phyloP scores from a whole-genome alignment of 495 filamentous ascomycete genomes.

The Oidiodendron maius region DNA sequence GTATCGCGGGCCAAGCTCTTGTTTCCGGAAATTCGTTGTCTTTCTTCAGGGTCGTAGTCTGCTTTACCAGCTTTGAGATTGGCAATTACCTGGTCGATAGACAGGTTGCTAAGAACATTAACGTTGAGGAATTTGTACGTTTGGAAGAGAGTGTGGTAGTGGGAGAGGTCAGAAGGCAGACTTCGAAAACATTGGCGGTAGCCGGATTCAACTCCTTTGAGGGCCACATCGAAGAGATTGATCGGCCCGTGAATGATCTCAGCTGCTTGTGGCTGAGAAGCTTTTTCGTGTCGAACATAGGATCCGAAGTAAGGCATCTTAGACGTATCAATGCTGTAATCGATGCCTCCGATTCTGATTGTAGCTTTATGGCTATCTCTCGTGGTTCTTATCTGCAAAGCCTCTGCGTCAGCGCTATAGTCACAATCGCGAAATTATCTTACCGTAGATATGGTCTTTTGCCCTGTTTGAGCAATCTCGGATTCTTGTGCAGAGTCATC shows the following conservation, averaged over 20 bases:
- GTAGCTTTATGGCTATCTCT: conserved; percentile 1
- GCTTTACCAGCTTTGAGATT: conserved; percentile 22
- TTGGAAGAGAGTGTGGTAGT: conserved; percentile 21
- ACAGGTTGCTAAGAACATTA: conserved; percentile 23
- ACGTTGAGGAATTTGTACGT: conserved; percentile 23
- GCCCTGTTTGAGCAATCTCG: no score
- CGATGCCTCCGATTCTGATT: conserved; percentile 7
- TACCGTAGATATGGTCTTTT: no score
- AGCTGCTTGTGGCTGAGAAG: conserved; percentile 19
- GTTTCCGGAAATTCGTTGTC: conserved; percentile 14
- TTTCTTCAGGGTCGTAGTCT: conserved; percentile 23
- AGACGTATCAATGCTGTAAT: conserved; percentile 9
- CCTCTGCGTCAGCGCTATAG: no score
- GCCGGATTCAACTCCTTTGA: conserved; percentile 24
- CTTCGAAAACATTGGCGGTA: conserved; percentile 25
- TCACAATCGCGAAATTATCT: no score
- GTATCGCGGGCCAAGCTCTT: conserved; percentile 22
- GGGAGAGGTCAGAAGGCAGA: conserved; percentile 23
- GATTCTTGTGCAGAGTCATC: no score
- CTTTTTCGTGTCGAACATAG: conserved; percentile 11
- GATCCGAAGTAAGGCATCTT: conserved; percentile 14
- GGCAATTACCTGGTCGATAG: conserved; percentile 21
- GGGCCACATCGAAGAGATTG: conserved; percentile 19
- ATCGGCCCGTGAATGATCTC: conserved; percentile 24
- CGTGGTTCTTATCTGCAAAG: no score